A percentile compares a stretch with the other conserved stretches of the same genome.
Evolutionary conservation across 2,329 filamentous ascomycete species (phyloP).

Genomic region (Fusarium acutatum): DNA sequence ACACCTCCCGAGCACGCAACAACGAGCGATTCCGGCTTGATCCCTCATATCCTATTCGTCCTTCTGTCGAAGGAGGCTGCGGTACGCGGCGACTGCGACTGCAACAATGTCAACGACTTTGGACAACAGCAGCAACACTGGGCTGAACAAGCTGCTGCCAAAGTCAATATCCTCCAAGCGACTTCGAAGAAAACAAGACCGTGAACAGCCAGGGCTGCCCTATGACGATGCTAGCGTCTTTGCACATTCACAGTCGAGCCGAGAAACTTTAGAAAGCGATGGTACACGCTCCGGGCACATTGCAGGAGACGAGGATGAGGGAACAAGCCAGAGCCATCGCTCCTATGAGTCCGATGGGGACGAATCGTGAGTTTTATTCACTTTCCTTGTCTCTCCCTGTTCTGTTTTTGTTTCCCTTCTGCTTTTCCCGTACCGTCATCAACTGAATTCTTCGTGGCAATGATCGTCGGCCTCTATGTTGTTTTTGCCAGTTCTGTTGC

Average conservation of each 20-base stretch:
- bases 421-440: background rate
- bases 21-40: constrained; percentile 3
- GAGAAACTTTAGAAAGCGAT: constrained; percentile 50
- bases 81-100: background rate
- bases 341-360: constrained; percentile 47
- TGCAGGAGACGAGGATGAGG: constrained; percentile 47
- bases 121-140: constrained; percentile 44
- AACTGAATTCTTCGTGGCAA: background rate
- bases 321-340: constrained; percentile 46
- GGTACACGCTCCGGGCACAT: constrained; percentile 41
- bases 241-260: constrained; percentile 49
- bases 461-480: background rate
- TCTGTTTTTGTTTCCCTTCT: background rate
- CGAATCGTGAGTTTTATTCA: constrained; percentile 40
- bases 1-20: constrained; percentile 10
- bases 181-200: constrained; percentile 57
- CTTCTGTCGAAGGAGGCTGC: background rate
- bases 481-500: constrained; percentile 12
- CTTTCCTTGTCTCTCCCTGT: constrained; percentile 17
- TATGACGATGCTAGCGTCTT: constrained; percentile 43
- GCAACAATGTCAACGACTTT: constrained; percentile 21
- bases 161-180: constrained; percentile 60
- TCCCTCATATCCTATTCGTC: background rate
- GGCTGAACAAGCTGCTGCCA: constrained; percentile 62
- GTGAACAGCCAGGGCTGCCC: constrained; percentile 45